Evolutionary conservation across 495 filamentous ascomycete species (phyloP).

Genomic region (Penicillium diatomitis): DNA sequence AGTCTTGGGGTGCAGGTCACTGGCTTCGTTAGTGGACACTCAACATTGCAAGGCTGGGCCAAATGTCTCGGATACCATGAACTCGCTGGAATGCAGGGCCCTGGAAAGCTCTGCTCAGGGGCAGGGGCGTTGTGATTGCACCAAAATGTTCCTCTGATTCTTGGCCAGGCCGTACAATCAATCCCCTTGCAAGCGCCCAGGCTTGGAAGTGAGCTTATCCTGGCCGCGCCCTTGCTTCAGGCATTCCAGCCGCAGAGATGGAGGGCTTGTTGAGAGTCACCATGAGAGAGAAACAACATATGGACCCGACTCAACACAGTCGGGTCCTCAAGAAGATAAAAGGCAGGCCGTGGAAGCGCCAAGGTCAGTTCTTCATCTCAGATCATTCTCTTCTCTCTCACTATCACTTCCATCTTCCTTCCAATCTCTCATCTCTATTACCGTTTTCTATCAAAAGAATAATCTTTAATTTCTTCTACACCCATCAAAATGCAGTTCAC

Average conservation of each 20-base stretch:
- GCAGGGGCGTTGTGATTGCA: slow-evolving; percentile 10
- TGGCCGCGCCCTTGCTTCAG: slow-evolving; percentile 10
- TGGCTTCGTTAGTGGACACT: too few relatives aligned
- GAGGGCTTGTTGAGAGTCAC: slow-evolving; percentile 10
- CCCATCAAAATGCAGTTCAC: slow-evolving; percentile 27
- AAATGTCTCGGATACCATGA: slow-evolving; percentile 10
- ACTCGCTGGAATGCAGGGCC: slow-evolving; percentile 15
- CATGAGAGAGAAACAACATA: neutral
- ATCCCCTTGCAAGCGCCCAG: neutral
- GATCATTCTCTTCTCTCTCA: slow-evolving; percentile 24
- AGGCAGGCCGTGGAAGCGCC: slow-evolving; percentile 2
- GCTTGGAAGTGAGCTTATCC: neutral
- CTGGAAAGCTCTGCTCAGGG: neutral
- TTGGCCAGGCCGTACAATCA: too few relatives aligned
- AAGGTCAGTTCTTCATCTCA: slow-evolving; percentile 21
- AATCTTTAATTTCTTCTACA: slow-evolving; percentile 18
- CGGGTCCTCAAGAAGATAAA: slow-evolving; percentile 13
- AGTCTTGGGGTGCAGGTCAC: too few relatives aligned
- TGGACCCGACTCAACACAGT: slow-evolving; percentile 4
- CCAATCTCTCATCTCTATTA: slow-evolving; percentile 23
- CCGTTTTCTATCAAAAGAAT: slow-evolving; percentile 19
- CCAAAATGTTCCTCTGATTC: slow-evolving; percentile 3
- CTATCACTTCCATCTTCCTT: slow-evolving; percentile 16
- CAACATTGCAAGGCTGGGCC: slow-evolving; percentile 1
- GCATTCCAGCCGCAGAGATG: slow-evolving; percentile 13